Evolutionary conservation across 805 yeast species (phyloP).

Genomic region (Ogataea parapolymorpha): DNA sequence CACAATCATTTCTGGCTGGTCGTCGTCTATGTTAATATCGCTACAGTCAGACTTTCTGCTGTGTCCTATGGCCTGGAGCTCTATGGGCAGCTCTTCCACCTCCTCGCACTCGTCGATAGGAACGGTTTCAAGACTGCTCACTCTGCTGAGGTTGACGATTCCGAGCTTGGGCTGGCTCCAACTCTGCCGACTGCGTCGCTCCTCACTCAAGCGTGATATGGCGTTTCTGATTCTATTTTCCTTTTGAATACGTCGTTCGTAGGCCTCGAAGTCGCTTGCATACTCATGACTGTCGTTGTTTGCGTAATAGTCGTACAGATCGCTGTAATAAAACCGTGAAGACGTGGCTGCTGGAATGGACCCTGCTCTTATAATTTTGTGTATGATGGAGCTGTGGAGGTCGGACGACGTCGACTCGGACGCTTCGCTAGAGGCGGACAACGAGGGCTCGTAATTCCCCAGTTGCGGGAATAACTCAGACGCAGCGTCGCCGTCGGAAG

Average conservation of each 20-base stretch:
- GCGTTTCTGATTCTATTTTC: constrained; percentile 28
- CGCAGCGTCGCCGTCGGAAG: constrained; percentile 4
- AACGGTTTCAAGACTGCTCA: constrained; percentile 15
- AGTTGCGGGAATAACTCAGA: constrained; percentile 3
- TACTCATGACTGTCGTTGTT: constrained; percentile 4
- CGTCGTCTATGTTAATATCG: constrained; percentile 3
- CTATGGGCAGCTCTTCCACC: constrained; percentile 29
- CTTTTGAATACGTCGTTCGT: constrained; percentile 22
- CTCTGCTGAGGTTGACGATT: not conserved
- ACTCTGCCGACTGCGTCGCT: not conserved
- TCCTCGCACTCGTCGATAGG: constrained; percentile 31
- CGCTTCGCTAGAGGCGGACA: too few relatives aligned
- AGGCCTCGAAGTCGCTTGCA: constrained; percentile 30
- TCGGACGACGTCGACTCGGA: constrained; percentile 1
- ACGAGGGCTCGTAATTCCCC: too few relatives aligned
- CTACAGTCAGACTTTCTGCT: not conserved
- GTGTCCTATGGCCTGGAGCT: constrained; percentile 19
- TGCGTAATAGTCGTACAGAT: constrained; percentile 23
- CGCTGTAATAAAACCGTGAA: constrained; percentile 20
- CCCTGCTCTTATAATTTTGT: not conserved
- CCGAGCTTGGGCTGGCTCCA: not conserved
- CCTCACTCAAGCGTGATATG: constrained; percentile 5
- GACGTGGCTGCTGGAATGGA: not conserved
- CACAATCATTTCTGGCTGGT: constrained; percentile 27
- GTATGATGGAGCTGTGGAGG: constrained; percentile 3